Evolutionary conservation across 805 yeast genomes (phyloP).

Genomic region (Candida orba): DNA sequence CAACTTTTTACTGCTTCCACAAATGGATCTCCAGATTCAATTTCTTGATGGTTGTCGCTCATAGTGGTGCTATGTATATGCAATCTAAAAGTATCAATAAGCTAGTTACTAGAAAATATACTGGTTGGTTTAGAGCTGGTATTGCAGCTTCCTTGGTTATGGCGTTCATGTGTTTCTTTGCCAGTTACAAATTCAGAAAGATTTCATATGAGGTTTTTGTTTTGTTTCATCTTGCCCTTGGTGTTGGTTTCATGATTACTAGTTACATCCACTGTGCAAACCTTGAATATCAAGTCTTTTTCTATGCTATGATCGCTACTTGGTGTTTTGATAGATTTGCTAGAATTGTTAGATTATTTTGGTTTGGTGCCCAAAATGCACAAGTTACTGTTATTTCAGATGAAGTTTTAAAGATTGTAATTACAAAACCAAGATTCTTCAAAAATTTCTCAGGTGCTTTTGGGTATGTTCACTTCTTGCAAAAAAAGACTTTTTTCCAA

Average conservation of each 20-base stretch:
- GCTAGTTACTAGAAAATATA: slow-evolving; percentile 6
- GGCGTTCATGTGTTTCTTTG: slow-evolving; percentile 9
- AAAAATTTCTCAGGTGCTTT: slow-evolving; percentile 48
- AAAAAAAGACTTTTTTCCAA: slow-evolving; percentile 51
- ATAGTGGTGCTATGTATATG: slow-evolving; percentile 17
- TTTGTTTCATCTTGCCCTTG: slow-evolving; percentile 47
- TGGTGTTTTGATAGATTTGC: slow-evolving; percentile 48
- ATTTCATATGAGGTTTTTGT: slow-evolving; percentile 55
- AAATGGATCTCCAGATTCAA: slow-evolving; percentile 50
- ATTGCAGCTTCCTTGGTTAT: slow-evolving; percentile 9
- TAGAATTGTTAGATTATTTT: slow-evolving; percentile 26
- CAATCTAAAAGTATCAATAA: slow-evolving; percentile 15
- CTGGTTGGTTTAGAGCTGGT: slow-evolving; percentile 18
- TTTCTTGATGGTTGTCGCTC: slow-evolving; percentile 21
- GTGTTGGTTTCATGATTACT: slow-evolving; percentile 42
- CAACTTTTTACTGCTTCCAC: slow-evolving; percentile 60
- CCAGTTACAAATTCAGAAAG: slow-evolving; percentile 41
- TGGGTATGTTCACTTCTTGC: slow-evolving; percentile 50
- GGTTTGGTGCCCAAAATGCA: slow-evolving; percentile 21
- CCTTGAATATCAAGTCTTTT: slow-evolving; percentile 44
- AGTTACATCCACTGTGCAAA: slow-evolving; percentile 51
- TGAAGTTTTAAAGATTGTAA: slow-evolving; percentile 36
- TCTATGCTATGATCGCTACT: slow-evolving; percentile 27
- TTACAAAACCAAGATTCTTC: slow-evolving; percentile 39
- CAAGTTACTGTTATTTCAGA: slow-evolving; percentile 26